These are phyloP conservation scores for Dioscorea dumetorum DNA, from an alignment of 106 monocot genomes.

Conservation along the genomic window DNA sequence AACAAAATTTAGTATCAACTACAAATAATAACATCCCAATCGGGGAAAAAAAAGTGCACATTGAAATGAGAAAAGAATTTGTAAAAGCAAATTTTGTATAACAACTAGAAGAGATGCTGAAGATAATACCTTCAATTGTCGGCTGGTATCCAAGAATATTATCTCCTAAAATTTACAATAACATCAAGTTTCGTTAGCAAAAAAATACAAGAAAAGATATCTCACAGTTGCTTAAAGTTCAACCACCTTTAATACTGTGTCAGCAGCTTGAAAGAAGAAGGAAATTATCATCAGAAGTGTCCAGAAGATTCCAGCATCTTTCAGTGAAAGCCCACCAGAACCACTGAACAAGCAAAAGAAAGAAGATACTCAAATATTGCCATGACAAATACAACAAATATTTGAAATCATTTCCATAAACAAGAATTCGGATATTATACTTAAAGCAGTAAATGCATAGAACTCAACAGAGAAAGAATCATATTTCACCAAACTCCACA, in stretches of 20 bases:
- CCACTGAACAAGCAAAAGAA: constrained; percentile 47
- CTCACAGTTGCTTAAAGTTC: background rate
- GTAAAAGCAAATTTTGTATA: too few relatives aligned
- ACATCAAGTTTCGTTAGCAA: constrained; percentile 11
- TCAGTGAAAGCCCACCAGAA: constrained; percentile 57
- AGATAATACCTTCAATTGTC: constrained; percentile 62
- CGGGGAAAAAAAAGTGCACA: too few relatives aligned
- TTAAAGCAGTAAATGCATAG: too few relatives aligned
- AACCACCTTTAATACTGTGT: constrained; percentile 86
- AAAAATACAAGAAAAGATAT: background rate
- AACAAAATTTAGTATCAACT: background rate
- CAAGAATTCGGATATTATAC: too few relatives aligned
- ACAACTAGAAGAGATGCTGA: background rate
- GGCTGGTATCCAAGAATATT: constrained; percentile 81
- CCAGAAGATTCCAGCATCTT: constrained; percentile 76
- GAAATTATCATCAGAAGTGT: constrained; percentile 84
- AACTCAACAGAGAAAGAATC: too few relatives aligned
- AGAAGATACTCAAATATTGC: background rate
- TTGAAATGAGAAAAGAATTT: too few relatives aligned
- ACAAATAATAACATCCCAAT: background rate
- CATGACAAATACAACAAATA: too few relatives aligned
- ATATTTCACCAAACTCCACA: too few relatives aligned
- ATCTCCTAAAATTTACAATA: constrained; percentile 55
- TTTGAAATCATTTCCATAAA: too few relatives aligned
- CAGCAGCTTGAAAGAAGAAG: constrained; percentile 95